Conservation (phyloP, 768 basidiomycete genomes). For the Suillus spraguei region DNA sequence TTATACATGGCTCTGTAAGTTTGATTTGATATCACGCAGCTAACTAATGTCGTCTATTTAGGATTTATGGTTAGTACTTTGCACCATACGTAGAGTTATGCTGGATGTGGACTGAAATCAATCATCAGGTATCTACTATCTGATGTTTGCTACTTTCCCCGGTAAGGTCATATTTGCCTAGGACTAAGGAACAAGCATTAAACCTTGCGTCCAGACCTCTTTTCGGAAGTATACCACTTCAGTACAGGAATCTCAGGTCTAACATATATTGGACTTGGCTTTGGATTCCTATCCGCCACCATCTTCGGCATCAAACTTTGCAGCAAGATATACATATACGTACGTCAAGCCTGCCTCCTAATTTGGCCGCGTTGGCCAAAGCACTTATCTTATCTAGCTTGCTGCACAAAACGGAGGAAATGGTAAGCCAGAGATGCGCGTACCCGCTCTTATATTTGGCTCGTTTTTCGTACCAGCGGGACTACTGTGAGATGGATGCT, state of each 20-base stretch:
- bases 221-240: constrained; percentile 53
- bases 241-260: constrained; percentile 53
- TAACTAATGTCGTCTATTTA: constrained; percentile 19
- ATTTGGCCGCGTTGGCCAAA: not conserved
- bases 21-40: not conserved
- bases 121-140: constrained; percentile 58
- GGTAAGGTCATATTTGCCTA: constrained; percentile 30
- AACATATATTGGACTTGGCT: constrained; percentile 52
- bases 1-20: constrained; percentile 76
- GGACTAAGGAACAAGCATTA: constrained; percentile 7
- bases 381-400: constrained; percentile 36
- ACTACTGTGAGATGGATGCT: constrained; percentile 52
- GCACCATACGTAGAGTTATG: not conserved
- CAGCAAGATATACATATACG: constrained; percentile 48
- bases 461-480: constrained; percentile 71
- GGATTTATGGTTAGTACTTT: constrained; percentile 56
- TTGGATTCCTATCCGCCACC: constrained; percentile 54
- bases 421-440: constrained; percentile 73
- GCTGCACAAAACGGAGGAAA: constrained; percentile 59
- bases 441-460: constrained; percentile 40
- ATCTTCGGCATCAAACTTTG: constrained; percentile 51
- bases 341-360: constrained; percentile 27
- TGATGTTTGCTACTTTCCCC: constrained; percentile 73
- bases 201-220: constrained; percentile 37
- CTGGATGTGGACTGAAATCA: not conserved